Conservation (phyloP, 1,284 basidiomycete genomes). For the Naganishia liquefaciens region DNA sequence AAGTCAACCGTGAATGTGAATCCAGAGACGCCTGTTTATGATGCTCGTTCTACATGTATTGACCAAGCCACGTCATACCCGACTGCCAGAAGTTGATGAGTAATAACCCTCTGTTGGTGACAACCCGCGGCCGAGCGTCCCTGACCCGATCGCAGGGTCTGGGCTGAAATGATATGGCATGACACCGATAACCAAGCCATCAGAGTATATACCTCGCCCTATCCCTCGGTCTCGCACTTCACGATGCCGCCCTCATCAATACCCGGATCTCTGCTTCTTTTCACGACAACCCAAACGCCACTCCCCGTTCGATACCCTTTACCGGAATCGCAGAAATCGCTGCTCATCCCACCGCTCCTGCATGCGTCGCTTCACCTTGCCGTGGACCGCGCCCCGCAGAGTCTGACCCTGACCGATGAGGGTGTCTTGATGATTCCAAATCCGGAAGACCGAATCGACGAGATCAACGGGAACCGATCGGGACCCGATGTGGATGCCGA, state of each 20-base stretch:
- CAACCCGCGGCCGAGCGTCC: neutral
- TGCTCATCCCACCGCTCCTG: slow-evolving; percentile 47
- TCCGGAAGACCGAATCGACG: slow-evolving; percentile 27
- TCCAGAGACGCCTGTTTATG: too few relatives aligned
- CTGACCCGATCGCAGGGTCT: too few relatives aligned
- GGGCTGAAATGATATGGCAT: too few relatives aligned
- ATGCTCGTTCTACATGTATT: too few relatives aligned
- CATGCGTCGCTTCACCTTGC: slow-evolving; percentile 51
- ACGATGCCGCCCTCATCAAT: slow-evolving; percentile 15
- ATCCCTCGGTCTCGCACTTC: neutral
- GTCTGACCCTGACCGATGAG: slow-evolving; percentile 19
- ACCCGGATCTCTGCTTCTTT: slow-evolving; percentile 41
- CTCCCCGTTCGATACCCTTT: slow-evolving; percentile 46
- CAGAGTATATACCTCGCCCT: neutral
- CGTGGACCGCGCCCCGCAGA: slow-evolving; percentile 39
- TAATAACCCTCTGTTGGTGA: slow-evolving; percentile 1
- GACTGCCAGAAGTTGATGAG: neutral
- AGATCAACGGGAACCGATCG: slow-evolving; percentile 24
- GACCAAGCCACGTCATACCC: too few relatives aligned
- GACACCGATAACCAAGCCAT: neutral
- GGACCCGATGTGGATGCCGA: slow-evolving; percentile 10
- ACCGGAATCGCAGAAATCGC: slow-evolving; percentile 40
- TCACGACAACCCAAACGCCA: slow-evolving; percentile 50
- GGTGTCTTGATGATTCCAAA: slow-evolving; percentile 30
- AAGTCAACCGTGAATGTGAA: too few relatives aligned